These are phyloP conservation scores for Kluyveromyces starmeri DNA, from an alignment of 805 yeast species.

Conservation along the genomic window DNA sequence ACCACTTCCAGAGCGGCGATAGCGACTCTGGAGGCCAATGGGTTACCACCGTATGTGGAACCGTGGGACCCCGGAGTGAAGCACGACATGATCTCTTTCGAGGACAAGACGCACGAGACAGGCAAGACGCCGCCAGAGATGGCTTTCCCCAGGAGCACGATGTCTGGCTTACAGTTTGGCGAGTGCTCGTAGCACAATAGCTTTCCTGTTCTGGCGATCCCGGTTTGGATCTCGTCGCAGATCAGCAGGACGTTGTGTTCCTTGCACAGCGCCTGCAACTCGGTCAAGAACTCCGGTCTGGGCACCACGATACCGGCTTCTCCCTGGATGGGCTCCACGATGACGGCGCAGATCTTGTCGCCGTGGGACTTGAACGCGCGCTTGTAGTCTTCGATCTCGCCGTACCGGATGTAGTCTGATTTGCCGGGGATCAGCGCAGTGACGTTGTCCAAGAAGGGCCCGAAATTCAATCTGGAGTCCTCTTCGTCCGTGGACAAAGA, in stretches of 20 bases:
- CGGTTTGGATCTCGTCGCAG: constrained; percentile 96
- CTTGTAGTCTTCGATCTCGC: constrained; percentile 79
- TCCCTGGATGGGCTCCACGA: constrained; percentile 95
- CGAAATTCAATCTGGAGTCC: constrained; percentile 80
- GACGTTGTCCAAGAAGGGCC: constrained; percentile 78
- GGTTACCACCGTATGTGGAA: constrained; percentile 96
- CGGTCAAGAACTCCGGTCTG: constrained; percentile 65
- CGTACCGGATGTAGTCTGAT: constrained; percentile 58
- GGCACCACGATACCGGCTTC: constrained; percentile 98
- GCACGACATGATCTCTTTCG: constrained; percentile 81
- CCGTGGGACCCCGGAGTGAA: constrained; percentile 96
- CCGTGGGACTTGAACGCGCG: constrained; percentile 75
- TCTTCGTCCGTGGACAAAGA: constrained; percentile 90
- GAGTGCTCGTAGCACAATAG: constrained; percentile 87
- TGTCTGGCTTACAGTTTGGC: constrained; percentile 71
- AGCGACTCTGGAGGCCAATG: constrained; percentile 86
- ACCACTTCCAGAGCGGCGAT: constrained; percentile 90
- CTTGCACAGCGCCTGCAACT: constrained; percentile 66
- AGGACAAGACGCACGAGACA: constrained; percentile 82
- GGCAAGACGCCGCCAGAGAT: constrained; percentile 93
- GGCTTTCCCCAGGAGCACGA: constrained; percentile 87
- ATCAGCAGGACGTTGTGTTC: constrained; percentile 80
- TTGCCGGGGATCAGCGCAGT: constrained; percentile 82
- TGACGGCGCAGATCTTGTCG: constrained; percentile 80
- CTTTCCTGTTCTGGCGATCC: constrained; percentile 95